Evolutionary conservation across 208 protist genomes (phyloP), one percentile per base, ranked within the genome.

Genomic region (Hexamita inflata): DNA sequence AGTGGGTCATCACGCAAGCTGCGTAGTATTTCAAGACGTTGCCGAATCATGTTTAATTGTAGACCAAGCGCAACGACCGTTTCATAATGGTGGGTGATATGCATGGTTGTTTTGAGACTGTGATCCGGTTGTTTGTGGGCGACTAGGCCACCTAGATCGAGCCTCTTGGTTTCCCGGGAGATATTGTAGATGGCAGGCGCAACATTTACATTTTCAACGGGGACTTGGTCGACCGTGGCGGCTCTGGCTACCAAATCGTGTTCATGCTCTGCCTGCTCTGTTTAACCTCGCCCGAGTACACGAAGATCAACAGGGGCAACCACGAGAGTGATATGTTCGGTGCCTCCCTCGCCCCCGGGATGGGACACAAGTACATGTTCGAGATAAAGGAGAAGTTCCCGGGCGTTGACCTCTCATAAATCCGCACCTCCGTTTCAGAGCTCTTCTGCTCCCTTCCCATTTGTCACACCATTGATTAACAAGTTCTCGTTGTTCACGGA

Each of bases 161-260:
- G 11, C n/a, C 34, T 24, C 15, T 38, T 15, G 64, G 64, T n/a
- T 70, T 70, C 64, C 64, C 64, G 7, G 64, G 64, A 28, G 32
- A 13, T 11, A 13, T 45, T 24, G 9, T 45, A 28, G 64, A 49
- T 49, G 64, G 64, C 9, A 40, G 32, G 26, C 32, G 64, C 15
- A 35, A 49, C n/a, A 34, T 70, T 70, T 75, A 62, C 34, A 2
- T 76, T 53, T 76, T 59, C 49, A 76, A 76, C 32, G 73, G 73
- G 26, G 73, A 76, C 32, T 34, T 76, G 7, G 32, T 76, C 9
- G 73, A 76, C 30, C 73, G 73, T 38, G 73, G 73, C n/a, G 39
- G 41, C 7, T 76, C 49, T 64, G 49, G 58, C 1, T 41, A 42
- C 42, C 7, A 76, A 40, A 76, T 76, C 57, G 58, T 76, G 13